These are phyloP conservation scores for Breynia disticha DNA, from an alignment of 441 rosid genomes.

Conservation along the genomic window DNA sequence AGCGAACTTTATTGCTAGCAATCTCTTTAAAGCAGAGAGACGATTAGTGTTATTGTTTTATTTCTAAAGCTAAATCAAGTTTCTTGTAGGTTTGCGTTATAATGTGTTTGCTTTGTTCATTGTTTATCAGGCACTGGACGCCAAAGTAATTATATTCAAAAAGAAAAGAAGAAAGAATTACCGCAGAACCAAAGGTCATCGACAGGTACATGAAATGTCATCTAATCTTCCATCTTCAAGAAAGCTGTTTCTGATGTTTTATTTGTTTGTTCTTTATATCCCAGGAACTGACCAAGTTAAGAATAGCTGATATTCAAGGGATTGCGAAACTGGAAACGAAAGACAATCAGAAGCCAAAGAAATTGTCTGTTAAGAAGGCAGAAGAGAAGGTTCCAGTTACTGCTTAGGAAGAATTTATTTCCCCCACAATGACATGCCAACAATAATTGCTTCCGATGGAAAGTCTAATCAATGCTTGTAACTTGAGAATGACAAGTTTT, in stretches of 20 bases:
- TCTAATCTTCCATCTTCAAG: neutral
- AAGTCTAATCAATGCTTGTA: too few species aligned
- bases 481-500: too few species aligned
- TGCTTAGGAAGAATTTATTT: constrained; percentile 29
- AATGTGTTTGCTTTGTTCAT: neutral
- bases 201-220: constrained; percentile 48
- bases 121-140: constrained; percentile 69
- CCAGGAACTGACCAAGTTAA: constrained; percentile 85
- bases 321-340: constrained; percentile 53
- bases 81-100: neutral
- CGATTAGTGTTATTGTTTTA: neutral
- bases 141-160: constrained; percentile 85
- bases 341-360: constrained; percentile 30
- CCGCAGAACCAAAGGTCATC: constrained; percentile 84
- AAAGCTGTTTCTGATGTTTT: constrained; percentile 2
- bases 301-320: constrained; percentile 84
- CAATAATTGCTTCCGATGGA: too few species aligned
- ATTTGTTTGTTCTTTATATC: constrained; percentile 10
- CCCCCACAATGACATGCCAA: too few species aligned
- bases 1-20: neutral
- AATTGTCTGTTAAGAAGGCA: constrained; percentile 27
- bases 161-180: constrained; percentile 92
- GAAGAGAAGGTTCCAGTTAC: constrained; percentile 42
- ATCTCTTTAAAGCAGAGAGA: neutral
- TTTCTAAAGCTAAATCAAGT: neutral